Conservation (phyloP, 2,329 filamentous ascomycete genomes). For the Daldinia sp. region DNA sequence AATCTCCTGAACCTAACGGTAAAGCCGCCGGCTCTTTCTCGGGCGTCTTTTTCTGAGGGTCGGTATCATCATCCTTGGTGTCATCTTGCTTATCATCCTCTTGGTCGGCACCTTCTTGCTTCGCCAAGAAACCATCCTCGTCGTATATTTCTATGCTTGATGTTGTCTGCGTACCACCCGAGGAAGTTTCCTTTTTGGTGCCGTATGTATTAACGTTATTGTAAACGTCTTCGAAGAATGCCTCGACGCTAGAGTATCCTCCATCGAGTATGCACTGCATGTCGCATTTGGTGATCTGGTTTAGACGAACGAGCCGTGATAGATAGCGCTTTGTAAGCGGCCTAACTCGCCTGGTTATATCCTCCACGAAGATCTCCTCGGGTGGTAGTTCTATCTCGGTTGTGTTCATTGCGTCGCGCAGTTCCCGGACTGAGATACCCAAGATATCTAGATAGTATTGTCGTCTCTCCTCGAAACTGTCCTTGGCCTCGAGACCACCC, state of each 20-base stretch:
- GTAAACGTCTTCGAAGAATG: constrained; percentile 21
- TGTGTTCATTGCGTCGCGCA: constrained; percentile 23
- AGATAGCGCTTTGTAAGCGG: constrained; percentile 14
- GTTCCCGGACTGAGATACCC: constrained; percentile 9
- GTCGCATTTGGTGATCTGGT: constrained; percentile 7
- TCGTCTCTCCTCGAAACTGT: constrained; percentile 8
- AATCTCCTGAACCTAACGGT: no score
- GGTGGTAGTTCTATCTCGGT: constrained; percentile 1
- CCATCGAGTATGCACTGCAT: constrained; percentile 27
- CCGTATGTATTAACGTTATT: background rate
- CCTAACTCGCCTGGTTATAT: constrained; percentile 24
- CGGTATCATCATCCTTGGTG: background rate
- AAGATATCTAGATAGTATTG: constrained; percentile 16
- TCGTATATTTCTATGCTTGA: constrained; percentile 14
- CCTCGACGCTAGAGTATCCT: constrained; percentile 23
- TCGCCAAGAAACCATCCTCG: constrained; percentile 20
- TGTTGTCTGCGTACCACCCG: background rate
- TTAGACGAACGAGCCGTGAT: constrained; percentile 1
- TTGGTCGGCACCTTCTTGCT: background rate
- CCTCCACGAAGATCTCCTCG: constrained; percentile 12
- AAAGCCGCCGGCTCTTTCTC: background rate
- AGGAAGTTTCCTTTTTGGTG: background rate
- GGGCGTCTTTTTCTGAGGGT: background rate
- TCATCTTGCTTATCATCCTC: background rate
- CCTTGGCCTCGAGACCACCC: background rate